These are phyloP conservation scores for Annulohypoxylon nitens DNA, from an alignment of 495 filamentous ascomycete genomes.

Conservation along the genomic window DNA sequence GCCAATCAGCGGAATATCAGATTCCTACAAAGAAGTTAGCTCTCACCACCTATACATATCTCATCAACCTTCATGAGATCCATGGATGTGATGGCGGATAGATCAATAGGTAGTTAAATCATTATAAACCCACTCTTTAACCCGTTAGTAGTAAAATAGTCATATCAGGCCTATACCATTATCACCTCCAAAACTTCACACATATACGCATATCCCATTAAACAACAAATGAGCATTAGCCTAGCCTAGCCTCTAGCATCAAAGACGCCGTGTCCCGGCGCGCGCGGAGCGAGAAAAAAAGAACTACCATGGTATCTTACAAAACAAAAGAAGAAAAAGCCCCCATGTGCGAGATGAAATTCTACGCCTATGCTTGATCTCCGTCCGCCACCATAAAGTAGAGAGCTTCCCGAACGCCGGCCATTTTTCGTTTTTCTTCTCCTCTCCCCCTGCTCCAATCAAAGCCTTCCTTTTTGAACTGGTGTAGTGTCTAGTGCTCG, in stretches of 20 bases:
- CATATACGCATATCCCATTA: background rate
- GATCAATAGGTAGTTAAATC: background rate
- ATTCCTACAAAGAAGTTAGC: background rate
- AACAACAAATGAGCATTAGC: background rate
- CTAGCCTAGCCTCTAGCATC: background rate
- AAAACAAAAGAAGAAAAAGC: slow-evolving; percentile 3
- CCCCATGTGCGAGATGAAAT: background rate
- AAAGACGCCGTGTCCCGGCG: background rate
- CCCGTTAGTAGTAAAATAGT: no score
- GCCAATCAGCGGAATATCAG: background rate
- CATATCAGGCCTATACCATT: no score
- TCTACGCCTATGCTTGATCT: slow-evolving; percentile 6
- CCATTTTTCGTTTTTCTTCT: background rate
- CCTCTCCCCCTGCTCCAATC: background rate
- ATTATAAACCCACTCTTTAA: background rate
- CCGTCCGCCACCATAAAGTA: slow-evolving; percentile 6
- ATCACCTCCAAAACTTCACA: background rate
- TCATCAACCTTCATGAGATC: background rate
- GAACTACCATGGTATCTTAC: slow-evolving; percentile 16
- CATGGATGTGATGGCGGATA: background rate
- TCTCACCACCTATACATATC: background rate
- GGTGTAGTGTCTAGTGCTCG: no score
- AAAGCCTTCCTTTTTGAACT: no score
- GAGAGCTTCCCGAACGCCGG: slow-evolving; percentile 16
- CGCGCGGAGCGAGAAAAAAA: background rate